Percentiles rank a stretch among this genome's conserved stretches.
phyloP scores from a whole-genome alignment of 305 asterid species.

The Ruellia speciosa region DNA sequence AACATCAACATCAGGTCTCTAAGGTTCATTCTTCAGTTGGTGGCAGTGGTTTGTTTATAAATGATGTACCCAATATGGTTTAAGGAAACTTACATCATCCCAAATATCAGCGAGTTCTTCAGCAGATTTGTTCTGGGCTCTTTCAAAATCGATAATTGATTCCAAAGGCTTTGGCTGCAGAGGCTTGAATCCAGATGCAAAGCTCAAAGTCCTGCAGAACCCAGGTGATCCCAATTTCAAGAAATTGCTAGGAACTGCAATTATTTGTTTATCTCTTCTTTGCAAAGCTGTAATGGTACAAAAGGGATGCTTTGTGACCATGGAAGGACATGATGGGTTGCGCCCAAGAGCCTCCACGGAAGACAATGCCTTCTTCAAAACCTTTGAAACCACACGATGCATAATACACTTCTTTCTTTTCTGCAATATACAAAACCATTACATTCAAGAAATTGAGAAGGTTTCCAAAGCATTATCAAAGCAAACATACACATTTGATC shows the following conservation, averaged over 20 bases:
- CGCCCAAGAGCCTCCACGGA: constrained; percentile 23
- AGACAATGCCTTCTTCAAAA: constrained; percentile 37
- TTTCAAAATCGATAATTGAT: constrained; percentile 60
- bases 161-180: constrained; percentile 63
- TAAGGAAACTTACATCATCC: constrained; percentile 65
- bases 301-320: constrained; percentile 23
- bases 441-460: neutral
- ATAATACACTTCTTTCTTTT: constrained; percentile 25
- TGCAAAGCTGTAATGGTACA: constrained; percentile 25
- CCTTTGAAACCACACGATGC: constrained; percentile 40
- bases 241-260: constrained; percentile 30
- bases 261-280: constrained; percentile 26
- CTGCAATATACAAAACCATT: constrained; percentile 28
- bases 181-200: constrained; percentile 70
- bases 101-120: constrained; percentile 76
- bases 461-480: neutral
- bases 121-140: constrained; percentile 63
- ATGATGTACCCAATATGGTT: constrained; percentile 10
- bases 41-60: neutral
- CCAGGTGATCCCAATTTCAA: constrained; percentile 40
- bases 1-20: constrained; percentile 1
- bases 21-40: constrained; percentile 5
- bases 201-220: constrained; percentile 48
- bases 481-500: constrained; percentile 2
- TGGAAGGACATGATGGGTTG: constrained; percentile 25